Evolutionary conservation across 1,284 basidiomycete species (phyloP), one percentile per base, ranked within the genome.

Genomic region (Ustilago trichophora): DNA sequence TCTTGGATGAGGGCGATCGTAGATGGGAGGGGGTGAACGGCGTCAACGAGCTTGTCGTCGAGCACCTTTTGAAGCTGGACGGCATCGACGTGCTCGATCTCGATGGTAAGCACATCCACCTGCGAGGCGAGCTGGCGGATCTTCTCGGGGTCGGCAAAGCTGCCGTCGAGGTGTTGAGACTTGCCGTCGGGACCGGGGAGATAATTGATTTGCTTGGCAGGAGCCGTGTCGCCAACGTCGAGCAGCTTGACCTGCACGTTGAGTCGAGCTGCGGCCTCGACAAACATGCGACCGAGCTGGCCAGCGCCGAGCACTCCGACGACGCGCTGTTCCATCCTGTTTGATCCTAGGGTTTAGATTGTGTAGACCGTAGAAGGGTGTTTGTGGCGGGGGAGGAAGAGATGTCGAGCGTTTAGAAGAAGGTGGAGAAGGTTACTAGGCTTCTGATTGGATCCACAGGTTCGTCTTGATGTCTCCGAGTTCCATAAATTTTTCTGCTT

Each of bases 271-370:
- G 95, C 95, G 0, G 95, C 90, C 42, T 91, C 90, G 9, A 90
- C 91, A 33, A 99, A 87, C 95, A 99, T 98, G 35, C 96, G 92
- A 40, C 96, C 96, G 15, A 99, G 88, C 83, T 98, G 95, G 73
- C 95, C 95, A 43, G 95, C 96, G 73, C 95, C 95, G 11, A 77
- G 70, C 40, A 78, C 75, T 37, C 77, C 77, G 8, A 78, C 76
- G 11, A 71, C 63, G 9, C 67, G 41, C 24, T 45, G 36, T 36
- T 75, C 71, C 73, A 75, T 75, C 33, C 49, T 49, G n/a, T 13
- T 24, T n/a, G n/a, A n/a, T n/a, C n/a, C n/a, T n/a, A n/a, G n/a
- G n/a, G n/a, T n/a, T n/a, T n/a, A n/a, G n/a, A n/a, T n/a, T n/a
- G n/a, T n/a, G n/a, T n/a, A n/a, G n/a, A n/a, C n/a, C n/a, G n/a